Evolutionary conservation across 495 filamentous ascomycete species (phyloP).

Genomic region (Aspergillus taichungensis): DNA sequence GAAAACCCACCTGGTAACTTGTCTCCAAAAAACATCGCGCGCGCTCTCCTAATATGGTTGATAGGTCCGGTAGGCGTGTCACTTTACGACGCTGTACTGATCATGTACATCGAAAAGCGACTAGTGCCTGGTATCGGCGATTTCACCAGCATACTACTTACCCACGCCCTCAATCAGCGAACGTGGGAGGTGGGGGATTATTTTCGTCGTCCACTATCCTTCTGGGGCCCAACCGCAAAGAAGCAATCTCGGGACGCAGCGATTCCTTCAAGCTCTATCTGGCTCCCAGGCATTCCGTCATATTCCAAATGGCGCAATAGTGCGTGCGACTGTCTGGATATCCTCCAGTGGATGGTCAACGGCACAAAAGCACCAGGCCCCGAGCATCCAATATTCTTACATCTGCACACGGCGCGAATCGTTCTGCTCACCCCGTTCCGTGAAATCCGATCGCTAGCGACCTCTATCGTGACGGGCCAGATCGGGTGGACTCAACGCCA

Average conservation of each 20-base stretch:
- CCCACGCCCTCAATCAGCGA: slow-evolving; percentile 42
- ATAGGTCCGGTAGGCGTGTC: slow-evolving; percentile 24
- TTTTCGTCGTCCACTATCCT: slow-evolving; percentile 35
- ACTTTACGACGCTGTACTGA: slow-evolving; percentile 35
- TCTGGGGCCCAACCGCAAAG: slow-evolving; percentile 41
- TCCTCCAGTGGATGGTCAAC: slow-evolving; percentile 48
- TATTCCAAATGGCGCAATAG: slow-evolving; percentile 49
- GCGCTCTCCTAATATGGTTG: slow-evolving; percentile 1
- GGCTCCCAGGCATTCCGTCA: slow-evolving; percentile 41
- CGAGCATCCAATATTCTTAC: slow-evolving; percentile 43
- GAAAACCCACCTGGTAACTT: slow-evolving; percentile 17
- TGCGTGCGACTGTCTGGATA: slow-evolving; percentile 45
- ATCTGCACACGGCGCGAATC: slow-evolving; percentile 43
- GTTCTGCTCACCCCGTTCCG: slow-evolving; percentile 30
- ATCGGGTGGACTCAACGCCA: slow-evolving; percentile 24
- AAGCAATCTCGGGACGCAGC: slow-evolving; percentile 31
- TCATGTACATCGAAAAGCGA: slow-evolving; percentile 43
- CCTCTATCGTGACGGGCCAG: slow-evolving; percentile 21
- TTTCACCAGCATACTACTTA: slow-evolving; percentile 38
- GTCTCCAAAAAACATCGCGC: neutral
- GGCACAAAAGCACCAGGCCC: slow-evolving; percentile 34
- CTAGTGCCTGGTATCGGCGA: slow-evolving; percentile 34
- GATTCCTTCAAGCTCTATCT: slow-evolving; percentile 33
- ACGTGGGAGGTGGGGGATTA: slow-evolving; percentile 45
- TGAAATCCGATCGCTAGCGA: slow-evolving; percentile 31